A percentile compares a stretch with the other conserved stretches of the same genome.
phyloP scores from a whole-genome alignment of 2,329 filamentous ascomycete species.

The Gaeumannomyces tritici region DNA sequence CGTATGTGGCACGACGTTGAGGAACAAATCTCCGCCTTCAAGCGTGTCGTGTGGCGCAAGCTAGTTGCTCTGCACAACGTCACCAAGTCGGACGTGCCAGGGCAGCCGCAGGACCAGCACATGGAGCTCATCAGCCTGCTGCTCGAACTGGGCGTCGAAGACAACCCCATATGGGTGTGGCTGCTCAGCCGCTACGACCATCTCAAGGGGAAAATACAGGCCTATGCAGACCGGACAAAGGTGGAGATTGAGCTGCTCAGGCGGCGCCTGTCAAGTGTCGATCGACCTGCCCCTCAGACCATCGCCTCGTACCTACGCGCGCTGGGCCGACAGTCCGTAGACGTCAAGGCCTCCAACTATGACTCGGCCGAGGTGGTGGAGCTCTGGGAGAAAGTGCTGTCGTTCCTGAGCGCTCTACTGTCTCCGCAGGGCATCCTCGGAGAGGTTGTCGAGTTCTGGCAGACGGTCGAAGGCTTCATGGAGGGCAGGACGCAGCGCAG shows the following conservation, averaged over 20 bases:
- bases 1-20: conserved; percentile 95
- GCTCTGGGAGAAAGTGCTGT: conserved; percentile 82
- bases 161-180: conserved; percentile 97
- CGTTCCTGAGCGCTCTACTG: conserved; percentile 64
- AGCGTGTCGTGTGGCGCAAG: conserved; percentile 79
- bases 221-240: conserved; percentile 74
- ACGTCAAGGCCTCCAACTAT: conserved; percentile 52
- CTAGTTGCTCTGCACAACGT: conserved; percentile 59
- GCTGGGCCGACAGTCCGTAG: conserved; percentile 56
- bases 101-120: conserved; percentile 65
- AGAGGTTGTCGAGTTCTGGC: conserved; percentile 90
- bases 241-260: conserved; percentile 89
- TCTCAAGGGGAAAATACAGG: conserved; percentile 74
- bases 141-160: conserved; percentile 87
- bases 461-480: conserved; percentile 82
- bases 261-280: conserved; percentile 63
- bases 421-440: conserved; percentile 74
- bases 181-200: conserved; percentile 82
- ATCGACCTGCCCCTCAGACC: conserved; percentile 59
- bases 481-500: conserved; percentile 73
- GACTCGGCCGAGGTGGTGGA: conserved; percentile 77
- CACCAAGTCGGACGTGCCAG: conserved; percentile 36
- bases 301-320: conserved; percentile 70
- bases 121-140: conserved; percentile 85
- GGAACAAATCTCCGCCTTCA: conserved; percentile 76